Percentiles rank a stretch among this genome's conserved stretches.
phyloP scores from a whole-genome alignment of 1,139 yeast species.

The Pichia sp. region DNA sequence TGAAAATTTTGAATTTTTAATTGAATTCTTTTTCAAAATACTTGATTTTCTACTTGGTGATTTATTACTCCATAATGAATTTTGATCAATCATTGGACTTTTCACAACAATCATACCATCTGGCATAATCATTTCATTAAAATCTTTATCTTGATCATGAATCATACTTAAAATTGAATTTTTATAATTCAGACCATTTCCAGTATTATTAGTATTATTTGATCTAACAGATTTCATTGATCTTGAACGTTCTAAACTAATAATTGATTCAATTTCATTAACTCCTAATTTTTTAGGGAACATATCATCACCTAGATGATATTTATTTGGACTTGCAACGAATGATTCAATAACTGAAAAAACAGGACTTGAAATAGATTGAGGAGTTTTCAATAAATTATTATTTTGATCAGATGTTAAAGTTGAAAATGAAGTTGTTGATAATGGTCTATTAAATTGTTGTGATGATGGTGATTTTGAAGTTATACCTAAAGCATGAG shows the following conservation, averaged over 20 bases:
- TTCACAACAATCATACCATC: conserved; percentile 36
- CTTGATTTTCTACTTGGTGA: conserved; percentile 16
- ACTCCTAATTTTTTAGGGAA: conserved; percentile 65
- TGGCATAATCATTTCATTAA: conserved; percentile 39
- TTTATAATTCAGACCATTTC: conserved; percentile 7
- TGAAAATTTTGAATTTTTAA: not conserved
- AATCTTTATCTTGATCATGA: conserved; percentile 16
- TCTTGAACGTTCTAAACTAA: conserved; percentile 63
- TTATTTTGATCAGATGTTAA: not conserved
- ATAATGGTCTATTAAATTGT: not conserved
- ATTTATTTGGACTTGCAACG: conserved; percentile 19
- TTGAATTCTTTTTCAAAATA: conserved; percentile 17
- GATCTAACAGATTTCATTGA: conserved; percentile 47
- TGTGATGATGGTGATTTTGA: not conserved
- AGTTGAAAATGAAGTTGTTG: not conserved
- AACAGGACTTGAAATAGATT: conserved; percentile 8
- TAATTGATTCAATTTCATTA: conserved; percentile 69
- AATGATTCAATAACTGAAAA: conserved; percentile 16
- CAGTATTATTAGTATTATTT: conserved; percentile 18
- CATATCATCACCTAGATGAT: conserved; percentile 52
- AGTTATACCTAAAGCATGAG: conserved; percentile 3
- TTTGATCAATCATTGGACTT: conserved; percentile 15
- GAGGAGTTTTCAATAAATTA: conserved; percentile 10
- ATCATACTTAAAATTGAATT: conserved; percentile 16
- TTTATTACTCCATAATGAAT: conserved; percentile 10